Conservation (phyloP, 1,284 basidiomycete species). For the Puccinia triticina region DNA sequence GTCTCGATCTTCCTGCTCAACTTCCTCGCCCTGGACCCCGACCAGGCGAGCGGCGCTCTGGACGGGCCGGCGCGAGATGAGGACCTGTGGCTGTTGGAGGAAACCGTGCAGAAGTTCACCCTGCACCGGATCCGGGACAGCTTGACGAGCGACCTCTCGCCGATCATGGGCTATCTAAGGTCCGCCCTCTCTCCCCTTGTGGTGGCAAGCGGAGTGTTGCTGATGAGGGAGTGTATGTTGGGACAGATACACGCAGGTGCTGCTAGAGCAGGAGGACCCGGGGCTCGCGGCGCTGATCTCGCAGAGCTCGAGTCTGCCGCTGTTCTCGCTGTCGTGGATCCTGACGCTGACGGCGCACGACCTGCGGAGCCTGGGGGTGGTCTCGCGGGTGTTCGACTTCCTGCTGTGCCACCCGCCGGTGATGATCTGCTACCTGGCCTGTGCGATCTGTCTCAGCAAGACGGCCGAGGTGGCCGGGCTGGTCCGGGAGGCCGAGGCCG, state of each 20-base stretch:
- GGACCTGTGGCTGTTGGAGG: slow-evolving; percentile 54
- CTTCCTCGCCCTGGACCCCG: slow-evolving; percentile 7
- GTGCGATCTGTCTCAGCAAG: slow-evolving; percentile 54
- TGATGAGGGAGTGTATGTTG: background rate
- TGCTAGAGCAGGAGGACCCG: slow-evolving; percentile 16
- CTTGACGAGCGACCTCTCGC: slow-evolving; percentile 57
- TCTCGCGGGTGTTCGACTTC: slow-evolving; percentile 58
- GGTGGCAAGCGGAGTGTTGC: too few species aligned
- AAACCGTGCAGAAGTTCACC: slow-evolving; percentile 35
- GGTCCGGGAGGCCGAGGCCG: background rate
- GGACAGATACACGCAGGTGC: slow-evolving; percentile 30
- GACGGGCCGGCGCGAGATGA: background rate
- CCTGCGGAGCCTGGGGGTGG: slow-evolving; percentile 52
- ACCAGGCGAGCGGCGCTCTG: background rate
- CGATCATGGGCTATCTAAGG: slow-evolving; percentile 58
- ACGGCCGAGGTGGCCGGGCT: slow-evolving; percentile 10
- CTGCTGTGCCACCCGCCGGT: slow-evolving; percentile 57
- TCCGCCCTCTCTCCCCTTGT: slow-evolving; percentile 16
- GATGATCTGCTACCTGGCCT: slow-evolving; percentile 58
- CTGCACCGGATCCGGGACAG: slow-evolving; percentile 56
- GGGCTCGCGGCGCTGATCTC: slow-evolving; percentile 23
- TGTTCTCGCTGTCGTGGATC: slow-evolving; percentile 59
- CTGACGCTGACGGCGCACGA: slow-evolving; percentile 59
- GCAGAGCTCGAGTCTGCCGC: slow-evolving; percentile 54
- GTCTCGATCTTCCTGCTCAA: slow-evolving; percentile 57